Evolutionary conservation across 78 protist genomes (phyloP), one percentile per base, ranked within the genome.

Genomic region (slime mould (Dictyostelium discoideum)): DNA sequence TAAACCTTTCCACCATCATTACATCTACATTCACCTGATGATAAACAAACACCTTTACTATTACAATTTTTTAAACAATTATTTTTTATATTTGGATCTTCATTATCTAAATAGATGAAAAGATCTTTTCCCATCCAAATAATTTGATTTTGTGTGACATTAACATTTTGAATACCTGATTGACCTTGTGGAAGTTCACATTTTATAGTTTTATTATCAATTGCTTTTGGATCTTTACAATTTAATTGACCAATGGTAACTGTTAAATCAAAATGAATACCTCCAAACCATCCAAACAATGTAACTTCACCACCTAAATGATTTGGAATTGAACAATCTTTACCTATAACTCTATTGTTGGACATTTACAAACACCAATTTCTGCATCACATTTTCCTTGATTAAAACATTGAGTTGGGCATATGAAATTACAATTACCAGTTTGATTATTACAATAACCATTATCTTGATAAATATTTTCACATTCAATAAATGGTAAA

Each of bases 1-100:
- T 39, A 76, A 76, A 39, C 82, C 82, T 32, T 16, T 76, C 40
- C 40, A 76, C 82, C 82, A 76, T 76, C 46, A 32, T 26, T 76
- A 76, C 82, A 76, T 39, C 10, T 76, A 76, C 82, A 76, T 29
- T 10, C 14, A 37, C 82, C 82, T 0, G n/a, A 29, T 16, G 20
- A 8, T 76, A 39, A 39, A 39, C 82, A 76, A 18, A 18, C 50
- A 37, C 82, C 82, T 18, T 39, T 16, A 18, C 32, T 29, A 16
- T 9, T 16, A 39, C 82, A 76, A 37, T 76, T 39, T 18, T 76
- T 29, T 37, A 24, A 24, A 76, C 82, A 76, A 13, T 8, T 8
- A n/a, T 24, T 63, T n/a, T n/a, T 67, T 10, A 67, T n/a, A 7
- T 8, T 20, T 67, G 76, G 4, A 24, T 67, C 1, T 32, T 32